Evolutionary conservation across 371 early-diverging fungal species (phyloP).

Genomic region (Circinella umbellata): DNA sequence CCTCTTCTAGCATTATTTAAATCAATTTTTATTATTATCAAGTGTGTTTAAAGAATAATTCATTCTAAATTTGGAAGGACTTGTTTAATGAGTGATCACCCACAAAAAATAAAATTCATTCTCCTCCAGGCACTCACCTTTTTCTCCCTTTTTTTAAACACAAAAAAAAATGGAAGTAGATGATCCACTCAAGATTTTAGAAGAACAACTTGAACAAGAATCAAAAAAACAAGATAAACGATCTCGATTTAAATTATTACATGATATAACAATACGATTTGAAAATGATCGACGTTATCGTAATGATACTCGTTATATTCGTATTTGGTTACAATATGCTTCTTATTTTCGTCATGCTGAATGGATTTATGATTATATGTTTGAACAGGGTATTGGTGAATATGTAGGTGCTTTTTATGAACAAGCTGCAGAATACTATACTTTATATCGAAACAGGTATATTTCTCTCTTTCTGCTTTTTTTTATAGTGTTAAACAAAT

Average conservation of each 20-base stretch:
- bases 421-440: slow-evolving; percentile 26
- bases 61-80: too few species aligned
- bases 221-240: not conserved
- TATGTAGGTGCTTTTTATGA: slow-evolving; percentile 34
- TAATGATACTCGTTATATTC: slow-evolving; percentile 34
- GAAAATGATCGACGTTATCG: slow-evolving; percentile 23
- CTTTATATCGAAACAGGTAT: not conserved
- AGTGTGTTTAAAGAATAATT: too few species aligned
- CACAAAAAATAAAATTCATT: too few species aligned
- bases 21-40: too few species aligned
- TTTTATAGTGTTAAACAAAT: not conserved
- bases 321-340: slow-evolving; percentile 37
- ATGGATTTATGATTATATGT: slow-evolving; percentile 28
- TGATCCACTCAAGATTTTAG: slow-evolving; percentile 24
- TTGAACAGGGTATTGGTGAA: slow-evolving; percentile 34
- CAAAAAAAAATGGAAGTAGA: too few species aligned
- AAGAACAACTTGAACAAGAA: slow-evolving; percentile 23
- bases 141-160: too few species aligned
- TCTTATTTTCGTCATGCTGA: slow-evolving; percentile 25
- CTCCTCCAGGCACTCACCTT: too few species aligned
- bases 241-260: slow-evolving; percentile 15
- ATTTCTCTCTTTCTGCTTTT: not conserved
- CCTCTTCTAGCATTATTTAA: too few species aligned
- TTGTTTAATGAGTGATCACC: too few species aligned
- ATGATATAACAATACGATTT: slow-evolving; percentile 15